Evolutionary conservation across 1,139 yeast genomes (phyloP), one percentile per base, ranked within the genome.

Genomic region (Blastobotrys petasosporus): DNA sequence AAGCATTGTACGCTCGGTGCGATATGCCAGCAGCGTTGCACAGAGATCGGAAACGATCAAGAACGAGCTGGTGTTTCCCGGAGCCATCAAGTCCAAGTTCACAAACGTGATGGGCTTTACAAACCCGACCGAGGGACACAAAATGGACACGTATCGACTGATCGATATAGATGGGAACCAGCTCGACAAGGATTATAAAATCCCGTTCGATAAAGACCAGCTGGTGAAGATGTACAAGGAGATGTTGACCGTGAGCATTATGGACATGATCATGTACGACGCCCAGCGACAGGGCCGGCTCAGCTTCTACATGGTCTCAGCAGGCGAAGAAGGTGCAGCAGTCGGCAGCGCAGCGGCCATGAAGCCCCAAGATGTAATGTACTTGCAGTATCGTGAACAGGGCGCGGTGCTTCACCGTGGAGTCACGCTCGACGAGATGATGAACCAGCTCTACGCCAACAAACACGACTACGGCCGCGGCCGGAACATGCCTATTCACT

Each of bases 281-380:
- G 68, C 69, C 5, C 69, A 65, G 50, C 56, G 69, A 32, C 69
- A 65, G 47, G 69, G 69, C 12, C 53, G 69, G 15, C 52, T 65
- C 25, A 57, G 63, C 36, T 65, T 65, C 48, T 65, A 65, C 52
- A 64, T 65, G 68, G 67, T 64, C 17, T 57, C 62, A 42, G 65
- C 65, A n/a, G 69, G 69, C 12, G 69, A 65, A 44, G 69, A 65
- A 46, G 69, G 68, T 2, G 60, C 64, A 9, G 59, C 66, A 3
- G 63, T 65, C 5, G 69, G 68, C 16, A 55, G 63, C 28, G 62
- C 68, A 1, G 64, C 67, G n/a, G 68, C 68, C 1, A 52, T 65
- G 28, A 52, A 51, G 39, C 52, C 56, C 8, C 60, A 64, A 10
- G 69, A 65, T 44, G 58, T 57, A 23, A 52, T 65, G 39, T 64